A percentile compares a stretch with the other conserved stretches of the same genome.
Conservation (phyloP, 2,329 filamentous ascomycete genomes). For the Teratosphaeria viscida region DNA sequence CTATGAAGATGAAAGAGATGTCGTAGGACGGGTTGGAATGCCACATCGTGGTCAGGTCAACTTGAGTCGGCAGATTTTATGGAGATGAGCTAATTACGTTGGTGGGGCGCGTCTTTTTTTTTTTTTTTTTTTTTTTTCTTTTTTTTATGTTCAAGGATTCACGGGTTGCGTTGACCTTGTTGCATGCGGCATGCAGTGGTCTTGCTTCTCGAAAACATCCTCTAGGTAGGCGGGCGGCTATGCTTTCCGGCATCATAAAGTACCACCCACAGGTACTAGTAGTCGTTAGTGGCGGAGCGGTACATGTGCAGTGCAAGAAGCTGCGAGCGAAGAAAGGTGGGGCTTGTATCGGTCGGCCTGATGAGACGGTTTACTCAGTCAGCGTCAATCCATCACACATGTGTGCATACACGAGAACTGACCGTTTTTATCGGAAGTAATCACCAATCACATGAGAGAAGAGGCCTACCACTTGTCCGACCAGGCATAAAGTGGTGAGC, state of each 20-base stretch:
- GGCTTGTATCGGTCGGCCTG: not conserved
- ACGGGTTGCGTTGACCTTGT: not conserved
- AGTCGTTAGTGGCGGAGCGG: no score
- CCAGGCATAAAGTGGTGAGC: not conserved
- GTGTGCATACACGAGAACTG: not conserved
- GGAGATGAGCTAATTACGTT: not conserved
- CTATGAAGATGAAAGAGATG: slow-evolving; percentile 10
- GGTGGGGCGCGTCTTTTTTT: not conserved
- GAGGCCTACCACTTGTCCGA: not conserved
- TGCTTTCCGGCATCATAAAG: not conserved
- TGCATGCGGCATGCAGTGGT: not conserved
- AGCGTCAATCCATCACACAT: not conserved
- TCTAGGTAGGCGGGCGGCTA: not conserved
- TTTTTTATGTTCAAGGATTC: not conserved
- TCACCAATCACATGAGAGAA: not conserved
- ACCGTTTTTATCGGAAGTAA: not conserved
- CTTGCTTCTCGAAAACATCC: not conserved
- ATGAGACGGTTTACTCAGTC: not conserved
- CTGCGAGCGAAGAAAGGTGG: not conserved
- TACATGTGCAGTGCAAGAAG: not conserved
- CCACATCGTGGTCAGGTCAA: not conserved
- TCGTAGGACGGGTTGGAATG: not conserved
- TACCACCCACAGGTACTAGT: not conserved
- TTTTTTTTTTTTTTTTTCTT: no score
- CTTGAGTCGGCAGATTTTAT: not conserved